These are phyloP conservation scores for Cyclocybe aegerita DNA, from an alignment of 768 basidiomycete species.

Conservation along the genomic window DNA sequence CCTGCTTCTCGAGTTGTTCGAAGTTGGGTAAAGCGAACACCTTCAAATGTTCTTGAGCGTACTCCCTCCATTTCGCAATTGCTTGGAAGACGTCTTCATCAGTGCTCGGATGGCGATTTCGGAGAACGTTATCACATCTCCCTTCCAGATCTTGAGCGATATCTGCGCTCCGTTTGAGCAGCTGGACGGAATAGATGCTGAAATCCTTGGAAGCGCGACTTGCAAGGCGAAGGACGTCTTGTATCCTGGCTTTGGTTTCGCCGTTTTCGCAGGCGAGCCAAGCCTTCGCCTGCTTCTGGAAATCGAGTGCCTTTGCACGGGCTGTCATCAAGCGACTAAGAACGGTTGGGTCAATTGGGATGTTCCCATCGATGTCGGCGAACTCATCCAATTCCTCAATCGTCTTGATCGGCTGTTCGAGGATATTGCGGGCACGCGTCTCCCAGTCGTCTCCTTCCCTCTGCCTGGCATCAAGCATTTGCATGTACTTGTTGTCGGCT, in stretches of 20 bases:
- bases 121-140: conserved; percentile 72
- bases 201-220: conserved; percentile 77
- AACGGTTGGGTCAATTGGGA: conserved; percentile 70
- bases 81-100: conserved; percentile 70
- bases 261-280: conserved; percentile 65
- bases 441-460: conserved; percentile 79
- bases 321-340: conserved; percentile 64
- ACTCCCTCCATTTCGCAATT: conserved; percentile 72
- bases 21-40: conserved; percentile 76
- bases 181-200: conserved; percentile 61
- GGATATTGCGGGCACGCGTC: conserved; percentile 58
- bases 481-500: conserved; percentile 62
- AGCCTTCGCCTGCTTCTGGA: conserved; percentile 72
- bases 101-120: conserved; percentile 53
- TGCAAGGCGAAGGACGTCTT: conserved; percentile 69
- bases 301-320: conserved; percentile 71
- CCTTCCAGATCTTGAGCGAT: conserved; percentile 78
- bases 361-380: conserved; percentile 57
- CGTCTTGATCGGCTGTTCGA: conserved; percentile 70
- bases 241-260: conserved; percentile 57
- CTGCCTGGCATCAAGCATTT: conserved; percentile 62
- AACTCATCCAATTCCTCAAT: conserved; percentile 78
- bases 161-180: conserved; percentile 69
- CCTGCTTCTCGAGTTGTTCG: conserved; percentile 69
- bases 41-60: conserved; percentile 66